Evolutionary conservation across 1,284 basidiomycete genomes (phyloP), one percentile per base, ranked within the genome.

Genomic region (Tilletiopsis washingtonensis): DNA sequence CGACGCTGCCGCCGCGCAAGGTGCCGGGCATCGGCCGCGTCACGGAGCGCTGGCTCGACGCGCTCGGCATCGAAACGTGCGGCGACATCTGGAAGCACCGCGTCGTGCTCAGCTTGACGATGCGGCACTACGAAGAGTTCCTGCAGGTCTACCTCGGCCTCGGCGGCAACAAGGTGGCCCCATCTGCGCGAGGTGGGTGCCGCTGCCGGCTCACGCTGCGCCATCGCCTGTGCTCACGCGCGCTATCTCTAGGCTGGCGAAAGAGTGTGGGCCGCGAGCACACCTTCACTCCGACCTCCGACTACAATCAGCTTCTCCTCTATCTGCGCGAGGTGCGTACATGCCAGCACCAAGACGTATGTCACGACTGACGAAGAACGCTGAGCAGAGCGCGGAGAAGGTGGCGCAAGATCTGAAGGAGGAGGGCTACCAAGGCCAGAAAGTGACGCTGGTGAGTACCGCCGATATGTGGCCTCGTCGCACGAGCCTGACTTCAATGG

Each of bases 21-120:
- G 62, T 71, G 24, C 66, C 67, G 0, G 69, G 69, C 37, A 69
- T 71, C 27, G 69, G 69, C 2, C 59, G 64, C 12, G 68, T 70
- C 48, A 71, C 65, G 37, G 67, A 71, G 49, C 54, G 66, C 15
- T 62, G 67, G 34, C 63, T 71, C 29, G 56, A 62, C 15, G 59
- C 63, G 20, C 46, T 71, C 7, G 57, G 58, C 25, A 56, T 71
- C 26, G 47, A 51, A 26, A 69, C 64, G 5, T 71, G 69, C 50
- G 65, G 63, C 23, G 68, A 70, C 43, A 58, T 71, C 32, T 70
- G 64, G 65, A 46, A 43, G 39, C 53, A 59, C 34, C 49, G 69
- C n/a, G 64, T 67, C 17, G 51, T 62, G 48, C 57, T 71, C 24
- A 59, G 55, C 51, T 51, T 70, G 21, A 58, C 61, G 14, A 44